These are phyloP conservation scores for Spinacia oleracea DNA, from an alignment of 179 eudicot genomes.

Conservation along the genomic window DNA sequence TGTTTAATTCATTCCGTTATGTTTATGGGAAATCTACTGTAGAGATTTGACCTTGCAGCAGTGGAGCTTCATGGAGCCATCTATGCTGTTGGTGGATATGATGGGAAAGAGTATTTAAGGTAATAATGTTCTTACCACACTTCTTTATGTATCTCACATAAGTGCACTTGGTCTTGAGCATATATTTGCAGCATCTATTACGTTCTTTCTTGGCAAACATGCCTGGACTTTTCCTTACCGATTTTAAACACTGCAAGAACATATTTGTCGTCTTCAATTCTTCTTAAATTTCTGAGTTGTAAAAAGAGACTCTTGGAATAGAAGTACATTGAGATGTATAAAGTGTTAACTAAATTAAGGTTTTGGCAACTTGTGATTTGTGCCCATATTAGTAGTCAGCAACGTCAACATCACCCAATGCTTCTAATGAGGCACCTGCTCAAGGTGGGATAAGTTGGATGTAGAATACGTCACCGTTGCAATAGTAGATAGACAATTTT, in stretches of 20 bases:
- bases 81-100: conserved; percentile 48
- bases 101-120: conserved; percentile 44
- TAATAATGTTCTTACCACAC: conserved; percentile 10
- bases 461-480: neutral
- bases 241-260: neutral
- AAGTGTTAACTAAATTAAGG: neutral
- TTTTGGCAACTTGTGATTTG: neutral
- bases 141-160: neutral
- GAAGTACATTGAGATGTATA: neutral
- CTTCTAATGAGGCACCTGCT: neutral
- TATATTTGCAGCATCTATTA: neutral
- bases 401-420: neutral
- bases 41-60: conserved; percentile 52
- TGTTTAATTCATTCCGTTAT: neutral
- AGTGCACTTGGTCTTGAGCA: conserved; percentile 11
- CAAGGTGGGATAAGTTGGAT: neutral
- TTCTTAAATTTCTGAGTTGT: neutral
- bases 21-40: conserved; percentile 16
- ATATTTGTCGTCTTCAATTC: neutral
- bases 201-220: neutral
- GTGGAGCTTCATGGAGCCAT: conserved; percentile 40
- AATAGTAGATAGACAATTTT: neutral
- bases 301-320: neutral
- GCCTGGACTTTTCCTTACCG: neutral
- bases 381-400: neutral